A percentile compares a stretch with the other conserved stretches of the same genome.
Conservation (phyloP, 2,329 filamentous ascomycete genomes). For the Ophiostoma montium region DNA sequence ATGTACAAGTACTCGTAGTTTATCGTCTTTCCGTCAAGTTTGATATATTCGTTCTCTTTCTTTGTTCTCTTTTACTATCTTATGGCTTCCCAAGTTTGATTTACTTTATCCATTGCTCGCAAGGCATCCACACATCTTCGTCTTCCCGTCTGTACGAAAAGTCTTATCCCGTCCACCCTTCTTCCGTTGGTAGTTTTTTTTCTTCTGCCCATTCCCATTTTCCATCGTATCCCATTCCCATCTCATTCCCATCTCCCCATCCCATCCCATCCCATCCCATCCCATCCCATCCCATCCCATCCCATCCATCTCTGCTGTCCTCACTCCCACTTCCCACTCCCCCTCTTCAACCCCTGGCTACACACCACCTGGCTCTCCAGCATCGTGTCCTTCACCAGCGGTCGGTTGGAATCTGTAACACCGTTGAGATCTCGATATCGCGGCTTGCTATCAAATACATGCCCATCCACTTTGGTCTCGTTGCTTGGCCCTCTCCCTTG, state of each 20-base stretch:
- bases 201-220: conserved; percentile 19
- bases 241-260: not conserved
- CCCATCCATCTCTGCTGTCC: not conserved
- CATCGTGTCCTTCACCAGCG: too few species aligned
- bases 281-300: too few species aligned
- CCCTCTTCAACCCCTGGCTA: too few species aligned
- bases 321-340: not conserved
- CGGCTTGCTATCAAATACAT: too few species aligned
- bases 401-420: too few species aligned
- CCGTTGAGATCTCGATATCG: too few species aligned
- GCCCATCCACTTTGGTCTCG: not conserved
- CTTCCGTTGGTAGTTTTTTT: not conserved
- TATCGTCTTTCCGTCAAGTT: not conserved
- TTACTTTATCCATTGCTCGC: not conserved
- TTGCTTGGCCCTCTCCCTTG: not conserved
- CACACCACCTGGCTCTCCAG: too few species aligned
- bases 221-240: conserved; percentile 15
- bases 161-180: too few species aligned
- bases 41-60: not conserved
- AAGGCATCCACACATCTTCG: conserved; percentile 6
- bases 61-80: not conserved
- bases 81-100: not conserved
- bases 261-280: not conserved
- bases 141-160: not conserved
- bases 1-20: too few species aligned